Conservation (phyloP, 495 filamentous ascomycete species). For the Amphirosellinia nigrospora region DNA sequence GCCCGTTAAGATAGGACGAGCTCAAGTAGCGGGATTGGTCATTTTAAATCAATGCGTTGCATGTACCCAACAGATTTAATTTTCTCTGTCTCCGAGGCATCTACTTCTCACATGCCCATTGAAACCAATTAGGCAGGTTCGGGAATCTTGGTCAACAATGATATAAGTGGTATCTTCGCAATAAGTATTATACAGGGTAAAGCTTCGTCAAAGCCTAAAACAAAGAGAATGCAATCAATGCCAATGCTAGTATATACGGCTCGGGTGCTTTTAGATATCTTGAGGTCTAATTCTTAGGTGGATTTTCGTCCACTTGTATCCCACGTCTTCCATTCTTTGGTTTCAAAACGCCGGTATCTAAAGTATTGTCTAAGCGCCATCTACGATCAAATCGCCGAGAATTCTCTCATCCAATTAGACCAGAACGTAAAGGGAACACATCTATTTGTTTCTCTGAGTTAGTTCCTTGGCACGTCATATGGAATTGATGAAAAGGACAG, state of each 20-base stretch:
- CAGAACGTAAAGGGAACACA: constrained; percentile 60
- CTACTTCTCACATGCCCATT: neutral
- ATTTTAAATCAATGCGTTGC: neutral
- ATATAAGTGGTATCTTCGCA: constrained; percentile 11
- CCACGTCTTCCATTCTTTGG: neutral
- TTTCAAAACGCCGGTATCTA: neutral
- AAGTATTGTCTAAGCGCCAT: neutral
- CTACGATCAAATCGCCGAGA: neutral
- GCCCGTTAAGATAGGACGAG: too few species aligned
- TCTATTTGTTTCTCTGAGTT: constrained; percentile 40
- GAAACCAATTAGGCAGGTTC: neutral
- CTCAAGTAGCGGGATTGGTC: too few species aligned
- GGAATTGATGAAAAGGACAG: neutral
- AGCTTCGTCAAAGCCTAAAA: neutral
- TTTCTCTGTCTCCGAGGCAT: neutral
- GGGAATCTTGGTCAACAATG: neutral
- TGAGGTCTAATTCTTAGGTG: neutral
- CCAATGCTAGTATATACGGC: constrained; percentile 12
- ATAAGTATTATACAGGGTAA: neutral
- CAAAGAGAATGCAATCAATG: neutral
- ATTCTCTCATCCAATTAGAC: constrained; percentile 40
- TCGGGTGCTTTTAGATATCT: neutral
- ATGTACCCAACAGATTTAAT: neutral
- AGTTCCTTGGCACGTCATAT: constrained; percentile 10
- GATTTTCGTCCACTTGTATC: neutral